Percentiles rank a stretch among this genome's conserved stretches.
These are phyloP conservation scores for Colletotrichum cuscutae DNA, from an alignment of 2,329 filamentous ascomycete species.

Conservation along the genomic window DNA sequence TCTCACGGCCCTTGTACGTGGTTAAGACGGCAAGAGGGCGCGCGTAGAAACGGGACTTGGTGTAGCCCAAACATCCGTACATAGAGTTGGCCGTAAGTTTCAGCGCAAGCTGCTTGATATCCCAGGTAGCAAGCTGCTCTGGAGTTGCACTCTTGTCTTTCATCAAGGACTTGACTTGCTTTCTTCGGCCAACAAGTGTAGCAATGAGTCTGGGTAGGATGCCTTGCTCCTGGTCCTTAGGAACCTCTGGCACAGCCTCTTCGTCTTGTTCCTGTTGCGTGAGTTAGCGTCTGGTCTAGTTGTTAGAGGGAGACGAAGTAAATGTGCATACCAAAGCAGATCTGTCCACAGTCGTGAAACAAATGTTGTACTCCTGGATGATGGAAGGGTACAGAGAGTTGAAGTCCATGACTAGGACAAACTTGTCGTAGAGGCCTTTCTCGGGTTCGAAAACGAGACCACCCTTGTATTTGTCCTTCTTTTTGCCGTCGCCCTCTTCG, in stretches of 20 bases:
- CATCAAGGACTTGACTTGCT: constrained; percentile 96
- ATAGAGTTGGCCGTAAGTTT: constrained; percentile 99
- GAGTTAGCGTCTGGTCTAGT: constrained; percentile 41
- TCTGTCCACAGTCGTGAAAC: constrained; percentile 96
- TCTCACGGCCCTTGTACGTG: constrained; percentile 97
- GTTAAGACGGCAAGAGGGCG: constrained; percentile 94
- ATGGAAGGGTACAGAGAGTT: constrained; percentile 99
- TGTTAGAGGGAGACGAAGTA: background rate
- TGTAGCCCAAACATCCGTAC: constrained; percentile 98
- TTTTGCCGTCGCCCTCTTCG: constrained; percentile 83
- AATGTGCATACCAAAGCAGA: constrained; percentile 69
- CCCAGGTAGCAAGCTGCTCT: constrained; percentile 93
- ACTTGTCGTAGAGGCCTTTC: constrained; percentile 97
- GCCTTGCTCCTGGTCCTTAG: constrained; percentile 79
- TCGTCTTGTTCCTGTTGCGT: constrained; percentile 71
- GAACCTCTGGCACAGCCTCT: constrained; percentile 89
- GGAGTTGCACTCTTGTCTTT: constrained; percentile 88
- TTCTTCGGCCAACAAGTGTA: constrained; percentile 87
- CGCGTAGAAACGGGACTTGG: constrained; percentile 96
- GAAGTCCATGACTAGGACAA: constrained; percentile 99
- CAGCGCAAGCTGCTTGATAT: constrained; percentile 95
- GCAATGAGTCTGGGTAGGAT: constrained; percentile 92
- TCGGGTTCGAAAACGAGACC: constrained; percentile 98
- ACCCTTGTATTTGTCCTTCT: constrained; percentile 99
- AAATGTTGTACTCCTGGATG: constrained; percentile 99